Evolutionary conservation across 2,329 filamentous ascomycete species (phyloP).

Genomic region (Penicillium janthinellum): DNA sequence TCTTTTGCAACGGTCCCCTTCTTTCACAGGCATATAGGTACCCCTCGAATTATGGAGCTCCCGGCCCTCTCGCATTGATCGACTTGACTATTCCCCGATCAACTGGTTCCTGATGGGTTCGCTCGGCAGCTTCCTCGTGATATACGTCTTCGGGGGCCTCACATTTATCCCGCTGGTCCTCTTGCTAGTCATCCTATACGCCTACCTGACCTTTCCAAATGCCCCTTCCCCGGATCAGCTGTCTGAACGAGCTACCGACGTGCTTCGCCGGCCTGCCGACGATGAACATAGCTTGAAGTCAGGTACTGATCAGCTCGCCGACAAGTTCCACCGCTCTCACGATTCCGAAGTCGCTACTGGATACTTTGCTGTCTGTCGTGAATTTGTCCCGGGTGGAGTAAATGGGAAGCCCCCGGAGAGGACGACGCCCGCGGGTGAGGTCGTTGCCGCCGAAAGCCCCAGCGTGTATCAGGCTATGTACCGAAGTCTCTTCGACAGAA

Average conservation of each 20-base stretch:
- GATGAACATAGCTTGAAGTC: constrained; percentile 66
- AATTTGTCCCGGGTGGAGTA: constrained; percentile 87
- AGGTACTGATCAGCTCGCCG: constrained; percentile 60
- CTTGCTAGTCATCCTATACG: constrained; percentile 62
- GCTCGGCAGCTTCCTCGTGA: constrained; percentile 62
- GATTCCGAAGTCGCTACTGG: constrained; percentile 81
- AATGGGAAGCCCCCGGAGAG: constrained; percentile 91
- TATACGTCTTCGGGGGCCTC: constrained; percentile 83
- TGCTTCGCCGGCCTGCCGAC: constrained; percentile 60
- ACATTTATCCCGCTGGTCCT: constrained; percentile 81
- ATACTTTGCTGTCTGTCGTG: constrained; percentile 92
- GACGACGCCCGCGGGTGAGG: constrained; percentile 75
- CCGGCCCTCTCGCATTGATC: constrained; percentile 34
- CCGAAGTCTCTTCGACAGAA: constrained; percentile 88
- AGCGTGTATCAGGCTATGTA: constrained; percentile 99
- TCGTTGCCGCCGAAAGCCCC: constrained; percentile 76
- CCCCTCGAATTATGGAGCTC: constrained; percentile 36
- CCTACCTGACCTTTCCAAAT: constrained; percentile 67
- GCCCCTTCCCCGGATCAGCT: constrained; percentile 28
- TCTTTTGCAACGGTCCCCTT: neutral
- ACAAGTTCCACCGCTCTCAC: constrained; percentile 62
- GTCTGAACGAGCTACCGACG: constrained; percentile 42
- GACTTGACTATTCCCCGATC: constrained; percentile 35
- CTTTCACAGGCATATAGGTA: constrained; percentile 3
- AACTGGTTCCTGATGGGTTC: constrained; percentile 45